phyloP scores from a whole-genome alignment of 2,329 filamentous ascomycete species.

The Colletotrichum tofieldiae region DNA sequence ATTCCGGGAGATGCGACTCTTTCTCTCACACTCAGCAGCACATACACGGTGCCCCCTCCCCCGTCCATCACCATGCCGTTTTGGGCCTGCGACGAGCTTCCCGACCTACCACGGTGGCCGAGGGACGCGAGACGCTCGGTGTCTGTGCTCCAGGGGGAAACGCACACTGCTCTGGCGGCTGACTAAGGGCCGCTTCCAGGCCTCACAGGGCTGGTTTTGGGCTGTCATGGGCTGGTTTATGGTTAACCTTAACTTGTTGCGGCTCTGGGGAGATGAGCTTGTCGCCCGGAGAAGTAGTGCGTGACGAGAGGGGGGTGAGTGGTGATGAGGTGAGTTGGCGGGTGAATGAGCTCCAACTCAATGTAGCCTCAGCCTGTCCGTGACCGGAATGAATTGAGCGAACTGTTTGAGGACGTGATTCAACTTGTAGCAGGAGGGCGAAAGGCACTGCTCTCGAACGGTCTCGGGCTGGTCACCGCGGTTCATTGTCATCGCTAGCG shows the following conservation, averaged over 20 bases:
- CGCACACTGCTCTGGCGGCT: not conserved
- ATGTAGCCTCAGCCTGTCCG: not conserved
- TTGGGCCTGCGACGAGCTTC: slow-evolving; percentile 23
- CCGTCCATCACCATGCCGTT: slow-evolving; percentile 13
- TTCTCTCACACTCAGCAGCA: not conserved
- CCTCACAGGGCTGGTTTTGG: not conserved
- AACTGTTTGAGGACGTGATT: no score
- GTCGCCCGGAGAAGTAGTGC: no score
- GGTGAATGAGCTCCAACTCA: not conserved
- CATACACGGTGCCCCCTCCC: not conserved
- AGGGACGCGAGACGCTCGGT: slow-evolving; percentile 11
- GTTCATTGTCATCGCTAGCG: no score
- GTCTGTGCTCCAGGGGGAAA: not conserved
- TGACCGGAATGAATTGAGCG: no score
- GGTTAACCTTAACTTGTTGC: slow-evolving; percentile 11
- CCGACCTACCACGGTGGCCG: slow-evolving; percentile 24
- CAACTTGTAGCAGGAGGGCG: no score
- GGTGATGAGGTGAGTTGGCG: not conserved
- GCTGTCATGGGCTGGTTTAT: slow-evolving; percentile 4
- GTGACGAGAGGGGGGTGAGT: not conserved
- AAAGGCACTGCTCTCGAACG: no score
- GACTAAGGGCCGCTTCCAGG: slow-evolving; percentile 8
- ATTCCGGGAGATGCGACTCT: slow-evolving; percentile 1
- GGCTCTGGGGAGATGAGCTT: not conserved
- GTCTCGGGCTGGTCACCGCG: no score